Base-by-base conservation (phyloP, 148 eudicot species). In the Limonium bicolor region DNA sequence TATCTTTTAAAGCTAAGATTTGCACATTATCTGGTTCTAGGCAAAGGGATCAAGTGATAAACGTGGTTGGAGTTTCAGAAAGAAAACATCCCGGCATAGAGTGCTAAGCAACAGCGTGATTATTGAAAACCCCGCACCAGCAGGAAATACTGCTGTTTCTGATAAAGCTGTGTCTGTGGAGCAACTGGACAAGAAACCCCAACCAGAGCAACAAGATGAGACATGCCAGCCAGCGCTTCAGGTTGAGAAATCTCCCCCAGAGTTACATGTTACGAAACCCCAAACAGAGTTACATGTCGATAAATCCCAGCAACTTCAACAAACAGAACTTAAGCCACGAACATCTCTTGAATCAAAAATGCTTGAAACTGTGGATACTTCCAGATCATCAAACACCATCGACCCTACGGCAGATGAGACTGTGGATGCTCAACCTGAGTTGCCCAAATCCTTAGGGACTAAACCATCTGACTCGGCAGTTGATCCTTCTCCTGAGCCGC, bases 61-160 rank as follows among this genome's bases (percentile, higher is more conserved):
- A 53, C 76, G 83, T 35, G 74, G 96, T 16, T 88, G 96, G 96
- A 83, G 90, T 72, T 88, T 88, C 23, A 62, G 83, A 40, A 88
- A 88, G 55, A 77, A 66, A 70, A 76, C 90, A 53, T 63, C 80
- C 33, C 63, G 74, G 41, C 90, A 82, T 65, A 72, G 76, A 36
- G 73, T 87, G 33, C 60, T 78, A 55, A 78, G 71, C 68, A 82
- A 69, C 71, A 69, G 53, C 49, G 80, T 69, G 45, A 63, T 41
- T 32, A 41, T 50, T 41, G 55, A 60, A 30, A 70, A 61, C 21
- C 71, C 68, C 53, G 23, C 56, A 40, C 85, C 70, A 51, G 40
- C 70, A 32, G 62, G 59, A 35, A 65, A 65, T 29, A 24, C 71
- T 37, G 32, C 40, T 40, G 30, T 25, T 47, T 41, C 49, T 20